Evolutionary conservation across 1,139 yeast species (phyloP), one percentile per base, ranked within the genome.

Genomic region (Geotrichum aggregatum): DNA sequence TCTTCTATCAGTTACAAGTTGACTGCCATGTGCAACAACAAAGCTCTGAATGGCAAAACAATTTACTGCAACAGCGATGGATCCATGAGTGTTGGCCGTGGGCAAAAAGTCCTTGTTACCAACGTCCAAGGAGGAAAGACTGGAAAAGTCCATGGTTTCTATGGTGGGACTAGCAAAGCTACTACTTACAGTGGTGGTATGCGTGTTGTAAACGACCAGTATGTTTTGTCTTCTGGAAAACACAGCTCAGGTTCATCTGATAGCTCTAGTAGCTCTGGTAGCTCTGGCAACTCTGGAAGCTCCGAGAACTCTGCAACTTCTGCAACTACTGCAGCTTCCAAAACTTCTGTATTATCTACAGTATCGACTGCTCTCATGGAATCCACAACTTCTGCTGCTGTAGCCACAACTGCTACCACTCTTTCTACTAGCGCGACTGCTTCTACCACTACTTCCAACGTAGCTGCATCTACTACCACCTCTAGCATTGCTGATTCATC

Each of bases 141-240:
- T 42, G 47, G 47, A 13, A 26, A 10, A 4, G 39, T 33, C 11
- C 19, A 26, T 7, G 22, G 21, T 2, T 34, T 13, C 40, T 44
- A 44, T 19, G 47, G 40, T 13, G 47, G 47, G 13, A 31, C 39
- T 36, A 34, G 33, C 28, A 33, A 19, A 8, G 28, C 28, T 8
- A 24, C 28, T 24, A 19, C 28, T 13, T 14, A 18, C n/a, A 19
- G 21, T 26, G 18, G 30, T 21, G 28, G 28, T 8, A 13, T 30
- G 19, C 30, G 19, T 8, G 8, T n/a, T 22, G 35, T 41, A 4
- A 19, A 44, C 40, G 14, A 19, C 39, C 40, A 34, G 14, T 19
- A 14, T 19, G 40, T 31, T 14, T 30, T 44, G 11, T 19, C 14
- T 11, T 10, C 14, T 30, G 22, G 26, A 10, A 24, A 24, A 8